phyloP scores from a whole-genome alignment of 805 yeast species.

The Zygoascus ofunaensis region DNA sequence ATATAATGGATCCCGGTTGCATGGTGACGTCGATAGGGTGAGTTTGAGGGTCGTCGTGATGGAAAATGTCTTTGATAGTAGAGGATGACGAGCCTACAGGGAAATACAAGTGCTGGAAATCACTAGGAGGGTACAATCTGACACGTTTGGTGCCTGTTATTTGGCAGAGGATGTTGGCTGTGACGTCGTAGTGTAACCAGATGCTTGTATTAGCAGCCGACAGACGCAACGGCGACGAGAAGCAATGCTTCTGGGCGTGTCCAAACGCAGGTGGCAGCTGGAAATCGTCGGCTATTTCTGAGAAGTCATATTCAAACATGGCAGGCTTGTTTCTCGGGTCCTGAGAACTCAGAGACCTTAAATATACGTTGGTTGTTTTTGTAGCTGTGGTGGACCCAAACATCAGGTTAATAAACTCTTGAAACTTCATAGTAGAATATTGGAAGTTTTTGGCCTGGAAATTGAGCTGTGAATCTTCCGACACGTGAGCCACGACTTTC shows the following conservation, averaged over 20 bases:
- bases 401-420: conserved; percentile 23
- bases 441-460: conserved; percentile 28
- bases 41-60: conserved; percentile 3
- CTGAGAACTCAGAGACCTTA: conserved; percentile 24
- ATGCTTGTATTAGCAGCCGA: conserved; percentile 28
- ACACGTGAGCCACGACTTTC: conserved; percentile 24
- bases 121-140: conserved; percentile 30
- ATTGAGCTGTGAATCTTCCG: conserved; percentile 19
- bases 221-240: conserved; percentile 30
- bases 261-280: conserved; percentile 21
- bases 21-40: conserved; percentile 26
- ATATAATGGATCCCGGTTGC: conserved; percentile 32
- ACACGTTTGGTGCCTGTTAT: conserved; percentile 27
- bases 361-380: conserved; percentile 14
- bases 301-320: conserved; percentile 25
- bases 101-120: conserved; percentile 24
- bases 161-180: conserved; percentile 30
- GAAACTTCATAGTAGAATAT: conserved; percentile 23
- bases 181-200: conserved; percentile 34
- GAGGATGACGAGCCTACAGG: conserved; percentile 30
- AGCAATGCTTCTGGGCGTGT: conserved; percentile 17
- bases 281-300: conserved; percentile 26
- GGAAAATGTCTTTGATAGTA: conserved; percentile 26
- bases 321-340: conserved; percentile 27
- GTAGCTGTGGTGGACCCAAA: too few species aligned